Base-by-base conservation (phyloP, 2,329 filamentous ascomycete species). In the Pseudogymnoascus sp. region DNA sequence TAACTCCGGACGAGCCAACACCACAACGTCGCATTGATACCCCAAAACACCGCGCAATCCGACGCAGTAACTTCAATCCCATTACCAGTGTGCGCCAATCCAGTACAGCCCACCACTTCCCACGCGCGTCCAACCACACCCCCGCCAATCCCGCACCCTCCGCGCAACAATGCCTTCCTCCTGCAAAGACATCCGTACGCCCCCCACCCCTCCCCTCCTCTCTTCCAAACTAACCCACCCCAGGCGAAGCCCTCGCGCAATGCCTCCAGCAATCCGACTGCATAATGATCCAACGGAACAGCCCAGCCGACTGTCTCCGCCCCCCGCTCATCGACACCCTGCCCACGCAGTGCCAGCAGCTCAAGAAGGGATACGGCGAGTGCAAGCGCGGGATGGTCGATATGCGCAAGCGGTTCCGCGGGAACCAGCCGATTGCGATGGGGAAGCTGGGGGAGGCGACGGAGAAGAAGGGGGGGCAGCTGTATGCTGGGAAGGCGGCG, bases 181-280 rank as follows among this genome's bases (percentile, higher is more conserved):
- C 67, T 99, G 95, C 80, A 91, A 93, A 85, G 93, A 97, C 77
- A 90, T 99, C 75, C 87, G 93, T 97, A 84, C 11, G 19, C 53
- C 40, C 47, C 50, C 50, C 35, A 38, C 10, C 21, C 15, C 17
- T 64, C 66, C 50, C 64, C 40, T n/a, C 35, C 36, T 62, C 36
- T 53, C 28, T 28, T 23, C 59, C 15, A 63, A 57, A 42, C 42
- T 33, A 40, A 50, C 23, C 21, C 4, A 23, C n/a, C 60, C 67
- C 75, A 97, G 93, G 93, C 78, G 88, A 89, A 67, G 95, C 95
- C 19, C 86, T 99, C 72, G 95, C 95, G 67, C 83, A 91, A 80
- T 99, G 95, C 79, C 91, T 99, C 68, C 93, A 97, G 76, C 87
- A 96, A 77, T 96, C 91, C 72, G 93, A 97, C 77, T 99, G 95